Conservation (phyloP, 805 yeast species). For the Kuraishia piskuri region DNA sequence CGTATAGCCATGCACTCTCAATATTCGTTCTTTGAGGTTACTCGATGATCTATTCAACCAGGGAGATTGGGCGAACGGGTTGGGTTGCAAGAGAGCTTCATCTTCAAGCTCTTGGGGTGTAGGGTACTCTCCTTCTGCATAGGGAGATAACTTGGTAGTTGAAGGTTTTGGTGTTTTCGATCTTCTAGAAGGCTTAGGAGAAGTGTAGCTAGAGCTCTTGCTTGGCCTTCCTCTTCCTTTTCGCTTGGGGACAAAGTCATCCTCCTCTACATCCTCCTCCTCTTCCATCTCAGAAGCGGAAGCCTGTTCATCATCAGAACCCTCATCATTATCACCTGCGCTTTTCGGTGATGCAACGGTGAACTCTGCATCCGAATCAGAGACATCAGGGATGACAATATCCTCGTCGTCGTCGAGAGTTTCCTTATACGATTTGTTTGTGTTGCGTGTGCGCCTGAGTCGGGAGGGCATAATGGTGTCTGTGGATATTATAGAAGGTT, state of each 20-base stretch:
- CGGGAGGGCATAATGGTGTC: slow-evolving; percentile 7
- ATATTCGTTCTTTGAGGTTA: background rate
- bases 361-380: background rate
- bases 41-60: background rate
- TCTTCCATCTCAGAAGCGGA: background rate
- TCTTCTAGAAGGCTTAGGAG: background rate
- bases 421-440: background rate
- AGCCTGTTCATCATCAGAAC: background rate
- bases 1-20: slow-evolving; percentile 9
- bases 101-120: background rate
- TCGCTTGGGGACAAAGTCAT: slow-evolving; percentile 2
- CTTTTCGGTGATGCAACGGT: background rate
- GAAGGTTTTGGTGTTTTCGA: slow-evolving; percentile 2
- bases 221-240: slow-evolving; percentile 8
- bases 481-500: slow-evolving; percentile 4
- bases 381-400: background rate
- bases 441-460: background rate
- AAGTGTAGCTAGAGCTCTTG: background rate
- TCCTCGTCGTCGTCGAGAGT: slow-evolving; percentile 2
- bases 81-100: background rate
- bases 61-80: background rate
- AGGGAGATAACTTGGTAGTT: slow-evolving; percentile 3
- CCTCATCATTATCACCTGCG: background rate
- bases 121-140: slow-evolving; percentile 1
- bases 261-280: slow-evolving; percentile 6